phyloP scores from a whole-genome alignment of 805 yeast species.

The Kluyveromyces siamensis region DNA sequence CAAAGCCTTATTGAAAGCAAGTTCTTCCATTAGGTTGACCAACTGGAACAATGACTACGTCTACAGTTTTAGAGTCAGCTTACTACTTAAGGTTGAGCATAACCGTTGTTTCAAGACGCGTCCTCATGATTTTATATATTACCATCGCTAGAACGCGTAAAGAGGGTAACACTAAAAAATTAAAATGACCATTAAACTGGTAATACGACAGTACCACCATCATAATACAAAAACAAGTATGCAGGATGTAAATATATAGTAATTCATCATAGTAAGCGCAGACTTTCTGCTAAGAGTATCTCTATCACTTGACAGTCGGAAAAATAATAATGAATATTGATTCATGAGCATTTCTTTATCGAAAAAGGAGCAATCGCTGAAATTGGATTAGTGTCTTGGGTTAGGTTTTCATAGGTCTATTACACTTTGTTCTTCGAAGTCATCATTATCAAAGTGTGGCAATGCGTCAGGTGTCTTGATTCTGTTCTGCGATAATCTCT shows the following conservation, averaged over 20 bases:
- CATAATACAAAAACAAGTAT: too few species aligned
- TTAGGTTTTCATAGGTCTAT: background rate
- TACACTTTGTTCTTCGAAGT: conserved; percentile 10
- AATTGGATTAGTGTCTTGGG: background rate
- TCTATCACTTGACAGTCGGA: too few species aligned
- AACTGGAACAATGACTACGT: background rate
- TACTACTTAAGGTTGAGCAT: background rate
- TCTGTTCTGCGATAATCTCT: background rate
- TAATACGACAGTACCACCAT: background rate
- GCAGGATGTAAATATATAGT: background rate
- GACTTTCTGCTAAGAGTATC: too few species aligned
- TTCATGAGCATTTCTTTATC: too few species aligned
- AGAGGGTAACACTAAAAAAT: background rate
- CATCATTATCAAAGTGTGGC: conserved; percentile 7
- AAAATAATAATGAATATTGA: too few species aligned
- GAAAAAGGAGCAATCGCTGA: background rate
- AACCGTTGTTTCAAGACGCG: background rate
- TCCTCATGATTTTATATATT: background rate
- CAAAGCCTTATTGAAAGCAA: conserved; percentile 38
- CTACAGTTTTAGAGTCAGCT: background rate
- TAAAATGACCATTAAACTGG: too few species aligned
- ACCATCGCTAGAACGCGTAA: background rate
- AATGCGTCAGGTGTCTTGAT: background rate
- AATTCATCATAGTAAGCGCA: too few species aligned
- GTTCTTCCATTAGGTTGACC: background rate